Conservation (phyloP, 441 rosid species). For the Isatis lusitanica region DNA sequence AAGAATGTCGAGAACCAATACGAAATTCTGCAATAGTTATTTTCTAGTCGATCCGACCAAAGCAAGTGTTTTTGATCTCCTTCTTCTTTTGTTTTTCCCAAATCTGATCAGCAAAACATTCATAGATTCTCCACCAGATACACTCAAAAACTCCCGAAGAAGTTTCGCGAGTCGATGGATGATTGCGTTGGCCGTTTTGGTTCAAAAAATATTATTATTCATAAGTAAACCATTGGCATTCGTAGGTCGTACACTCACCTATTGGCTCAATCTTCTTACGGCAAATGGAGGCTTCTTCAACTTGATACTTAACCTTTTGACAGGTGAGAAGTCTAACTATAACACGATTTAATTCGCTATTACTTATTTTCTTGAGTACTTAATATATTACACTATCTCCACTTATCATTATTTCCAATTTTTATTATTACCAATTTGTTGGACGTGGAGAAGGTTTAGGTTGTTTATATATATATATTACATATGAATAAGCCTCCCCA, state of each 20-base stretch:
- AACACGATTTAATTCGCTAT: not conserved
- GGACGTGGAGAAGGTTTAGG: not conserved
- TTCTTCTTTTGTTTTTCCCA: conserved; percentile 41
- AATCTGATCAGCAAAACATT: conserved; percentile 39
- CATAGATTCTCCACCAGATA: conserved; percentile 44
- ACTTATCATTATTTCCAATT: not conserved
- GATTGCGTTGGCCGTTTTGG: conserved; percentile 45
- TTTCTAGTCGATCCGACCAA: conserved; percentile 34
- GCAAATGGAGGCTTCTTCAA: conserved; percentile 47
- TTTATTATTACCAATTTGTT: not conserved
- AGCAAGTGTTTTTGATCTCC: conserved; percentile 53
- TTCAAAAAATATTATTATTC: conserved; percentile 42
- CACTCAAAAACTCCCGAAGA: conserved; percentile 36
- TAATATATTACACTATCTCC: not conserved
- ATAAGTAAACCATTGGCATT: conserved; percentile 43
- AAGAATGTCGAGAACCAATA: conserved; percentile 23
- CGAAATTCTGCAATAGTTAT: conserved; percentile 28
- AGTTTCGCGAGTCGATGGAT: conserved; percentile 46
- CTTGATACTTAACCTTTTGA: conserved; percentile 33
- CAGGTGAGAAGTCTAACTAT: conserved; percentile 24
- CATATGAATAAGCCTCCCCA: not conserved
- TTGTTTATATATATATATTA: not conserved
- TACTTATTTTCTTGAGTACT: not conserved
- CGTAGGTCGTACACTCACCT: conserved; percentile 41
- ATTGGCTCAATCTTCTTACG: conserved; percentile 44